Conservation (phyloP, 2,329 filamentous ascomycete genomes). For the Corinectria fuckeliana region DNA sequence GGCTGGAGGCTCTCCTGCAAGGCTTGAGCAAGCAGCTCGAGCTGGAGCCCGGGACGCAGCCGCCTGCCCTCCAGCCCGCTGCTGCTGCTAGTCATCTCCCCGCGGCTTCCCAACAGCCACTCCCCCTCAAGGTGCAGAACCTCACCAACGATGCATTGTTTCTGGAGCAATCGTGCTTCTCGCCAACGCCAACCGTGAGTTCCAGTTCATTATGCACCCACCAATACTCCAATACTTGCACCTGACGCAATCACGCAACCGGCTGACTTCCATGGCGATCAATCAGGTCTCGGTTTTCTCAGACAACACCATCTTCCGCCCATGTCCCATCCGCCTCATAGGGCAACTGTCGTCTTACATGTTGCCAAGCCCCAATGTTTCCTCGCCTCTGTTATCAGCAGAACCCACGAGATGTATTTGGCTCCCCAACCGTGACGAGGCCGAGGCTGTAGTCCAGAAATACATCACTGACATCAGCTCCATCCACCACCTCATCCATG, state of each 20-base stretch:
- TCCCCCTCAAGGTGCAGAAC: constrained; percentile 43
- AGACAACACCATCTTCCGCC: constrained; percentile 42
- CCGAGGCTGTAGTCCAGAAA: constrained; percentile 38
- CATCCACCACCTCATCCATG: constrained; percentile 43
- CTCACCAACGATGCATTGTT: constrained; percentile 44
- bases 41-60: not conserved
- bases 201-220: too few species aligned
- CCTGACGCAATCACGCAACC: too few species aligned
- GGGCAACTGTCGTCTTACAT: constrained; percentile 39
- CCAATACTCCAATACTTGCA: not conserved
- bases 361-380: constrained; percentile 34
- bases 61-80: not conserved
- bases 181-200: constrained; percentile 38
- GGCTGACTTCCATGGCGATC: too few species aligned
- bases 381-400: constrained; percentile 25
- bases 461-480: constrained; percentile 40
- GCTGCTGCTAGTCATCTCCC: not conserved
- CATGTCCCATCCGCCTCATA: constrained; percentile 43
- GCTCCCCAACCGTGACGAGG: constrained; percentile 44
- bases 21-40: constrained; percentile 21
- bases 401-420: constrained; percentile 43
- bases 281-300: constrained; percentile 38
- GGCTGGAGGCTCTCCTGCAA: constrained; percentile 36
- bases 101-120: constrained; percentile 8
- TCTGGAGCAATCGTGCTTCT: constrained; percentile 42